These are phyloP conservation scores for Botrytis porri DNA, from an alignment of 2,329 filamentous ascomycete species.

Conservation along the genomic window DNA sequence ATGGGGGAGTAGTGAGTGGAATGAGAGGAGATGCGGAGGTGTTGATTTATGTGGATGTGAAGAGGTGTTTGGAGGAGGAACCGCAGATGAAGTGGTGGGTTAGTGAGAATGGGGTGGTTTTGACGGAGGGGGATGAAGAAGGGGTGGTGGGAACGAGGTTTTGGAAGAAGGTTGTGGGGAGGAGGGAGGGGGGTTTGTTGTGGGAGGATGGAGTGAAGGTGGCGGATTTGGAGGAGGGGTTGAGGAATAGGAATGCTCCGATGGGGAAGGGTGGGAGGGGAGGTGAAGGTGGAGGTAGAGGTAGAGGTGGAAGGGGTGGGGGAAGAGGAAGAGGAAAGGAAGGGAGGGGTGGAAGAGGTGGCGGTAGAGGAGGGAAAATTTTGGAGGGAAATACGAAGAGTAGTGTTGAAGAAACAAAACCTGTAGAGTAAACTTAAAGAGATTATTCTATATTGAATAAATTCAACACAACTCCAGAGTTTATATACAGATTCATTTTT, in stretches of 20 bases:
- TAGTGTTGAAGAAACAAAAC: not conserved
- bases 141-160: constrained; percentile 64
- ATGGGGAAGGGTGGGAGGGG: constrained; percentile 41
- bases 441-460: not conserved
- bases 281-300: constrained; percentile 26
- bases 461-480: not conserved
- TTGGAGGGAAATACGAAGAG: constrained; percentile 34
- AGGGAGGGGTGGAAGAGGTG: constrained; percentile 17
- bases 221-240: constrained; percentile 61
- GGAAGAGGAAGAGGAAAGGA: constrained; percentile 28
- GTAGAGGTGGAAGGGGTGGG: constrained; percentile 35
- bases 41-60: constrained; percentile 73
- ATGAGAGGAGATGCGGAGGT: constrained; percentile 78
- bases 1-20: constrained; percentile 62
- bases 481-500: not conserved
- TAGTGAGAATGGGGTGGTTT: constrained; percentile 74
- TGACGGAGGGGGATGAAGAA: constrained; percentile 59
- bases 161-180: constrained; percentile 68
- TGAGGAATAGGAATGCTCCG: constrained; percentile 51
- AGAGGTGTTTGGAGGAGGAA: constrained; percentile 56
- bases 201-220: constrained; percentile 68
- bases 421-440: not conserved
- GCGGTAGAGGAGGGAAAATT: constrained; percentile 37
- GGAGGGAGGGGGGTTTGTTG: constrained; percentile 59
- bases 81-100: constrained; percentile 67